Evolutionary conservation across 805 yeast genomes (phyloP), one percentile per base, ranked within the genome.

Genomic region (Hanseniaspora guilliermondii): DNA sequence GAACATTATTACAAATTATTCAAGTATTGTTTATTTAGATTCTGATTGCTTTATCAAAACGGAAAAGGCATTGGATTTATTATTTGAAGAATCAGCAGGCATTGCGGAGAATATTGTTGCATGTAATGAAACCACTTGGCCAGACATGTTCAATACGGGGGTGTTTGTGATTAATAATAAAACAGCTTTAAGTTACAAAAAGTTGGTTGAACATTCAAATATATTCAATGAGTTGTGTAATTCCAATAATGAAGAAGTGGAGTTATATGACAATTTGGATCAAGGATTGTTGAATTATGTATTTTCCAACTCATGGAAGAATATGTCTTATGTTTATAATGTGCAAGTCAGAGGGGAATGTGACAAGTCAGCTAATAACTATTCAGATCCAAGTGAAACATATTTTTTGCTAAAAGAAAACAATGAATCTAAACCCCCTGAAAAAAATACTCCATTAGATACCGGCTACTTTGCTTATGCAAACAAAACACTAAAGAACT

Each of bases 71-170:
- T 62, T 47, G 21, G 24, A 47, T 12, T 30, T 44, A 5, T 8
- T 49, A 6, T 44, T 49, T 40, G 53, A 38, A 25, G 41, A 45
- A 7, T 25, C 44, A 19, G 19, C n/a, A 11, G 24, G 45, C 49
- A 4, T 32, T 59, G 6, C 47, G 36, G 58, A 53, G 40, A 62
- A 65, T 19, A 53, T 67, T 19, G 65, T 70, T 38, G 89, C 93
- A 0, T 71, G 82, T 16, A 85, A 94, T 0, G 96, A 87, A 68
- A 73, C 79, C n/a, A 95, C 95, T 14, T 87, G 94, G 85, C 95
- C 95, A 0, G 96, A 87, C 69, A 75, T 83, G 61, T 87, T 87
- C 71, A 87, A 87, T 66, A 78, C 88, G 33, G 95, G 96, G 4
- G 78, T 87, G 21, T 72, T 87, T 62, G 70, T 80, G 3, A 64